phyloP scores from a whole-genome alignment of 2,329 filamentous ascomycete genomes.

The Trichoderma lentiforme region DNA sequence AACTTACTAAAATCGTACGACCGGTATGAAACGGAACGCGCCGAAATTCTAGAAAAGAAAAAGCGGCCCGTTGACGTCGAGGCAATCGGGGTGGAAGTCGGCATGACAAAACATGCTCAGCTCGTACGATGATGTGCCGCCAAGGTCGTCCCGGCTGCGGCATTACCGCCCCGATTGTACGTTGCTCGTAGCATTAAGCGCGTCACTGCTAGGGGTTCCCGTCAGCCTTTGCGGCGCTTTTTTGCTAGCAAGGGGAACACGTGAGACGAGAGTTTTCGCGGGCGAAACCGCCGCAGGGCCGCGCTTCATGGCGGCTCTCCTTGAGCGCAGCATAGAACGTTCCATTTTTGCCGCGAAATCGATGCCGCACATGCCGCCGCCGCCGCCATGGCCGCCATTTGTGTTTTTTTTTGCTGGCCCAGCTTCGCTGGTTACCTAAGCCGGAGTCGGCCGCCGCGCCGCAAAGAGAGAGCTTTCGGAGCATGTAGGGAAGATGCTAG shows the following conservation, averaged over 20 bases:
- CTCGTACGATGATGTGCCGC: slow-evolving; percentile 5
- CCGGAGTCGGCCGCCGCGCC: slow-evolving; percentile 4
- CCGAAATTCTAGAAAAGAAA: background rate
- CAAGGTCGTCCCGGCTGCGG: background rate
- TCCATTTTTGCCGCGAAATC: background rate
- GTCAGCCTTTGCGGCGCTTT: background rate
- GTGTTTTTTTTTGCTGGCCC: background rate
- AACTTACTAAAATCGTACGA: background rate
- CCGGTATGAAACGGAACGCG: background rate
- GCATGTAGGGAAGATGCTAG: background rate
- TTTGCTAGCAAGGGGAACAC: background rate
- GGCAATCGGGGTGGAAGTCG: background rate
- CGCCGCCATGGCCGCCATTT: background rate
- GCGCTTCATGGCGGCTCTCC: slow-evolving; percentile 4
- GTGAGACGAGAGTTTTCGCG: background rate
- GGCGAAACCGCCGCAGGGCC: background rate
- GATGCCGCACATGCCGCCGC: slow-evolving; percentile 16
- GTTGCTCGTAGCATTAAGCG: background rate
- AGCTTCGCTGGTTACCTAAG: background rate
- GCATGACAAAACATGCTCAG: background rate
- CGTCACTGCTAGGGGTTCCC: background rate
- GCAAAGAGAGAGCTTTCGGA: background rate
- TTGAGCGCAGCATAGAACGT: background rate
- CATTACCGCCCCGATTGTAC: background rate
- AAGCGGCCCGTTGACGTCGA: background rate